Percentiles rank a stretch among this genome's conserved stretches.
These are phyloP conservation scores for Omphalea diandra DNA, from an alignment of 441 rosid genomes.

Conservation along the genomic window DNA sequence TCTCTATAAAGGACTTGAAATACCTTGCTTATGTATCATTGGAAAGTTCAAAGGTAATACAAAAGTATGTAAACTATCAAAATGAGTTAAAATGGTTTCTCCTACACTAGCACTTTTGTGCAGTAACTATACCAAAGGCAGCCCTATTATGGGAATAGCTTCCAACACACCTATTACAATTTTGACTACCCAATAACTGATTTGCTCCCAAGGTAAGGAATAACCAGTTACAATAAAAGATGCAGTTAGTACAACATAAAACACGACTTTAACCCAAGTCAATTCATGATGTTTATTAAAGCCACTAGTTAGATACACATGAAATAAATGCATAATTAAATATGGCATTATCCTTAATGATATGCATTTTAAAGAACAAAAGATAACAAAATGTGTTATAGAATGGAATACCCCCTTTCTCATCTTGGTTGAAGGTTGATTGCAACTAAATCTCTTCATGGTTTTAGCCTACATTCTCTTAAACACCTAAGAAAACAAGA, in stretches of 20 bases:
- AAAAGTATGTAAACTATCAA: neutral
- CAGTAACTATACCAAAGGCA: constrained; percentile 8
- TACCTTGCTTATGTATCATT: too few relatives aligned
- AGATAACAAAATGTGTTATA: too few relatives aligned
- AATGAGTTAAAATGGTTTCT: neutral
- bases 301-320: neutral
- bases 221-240: neutral
- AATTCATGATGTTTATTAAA: neutral
- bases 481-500: too few relatives aligned
- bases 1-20: too few relatives aligned
- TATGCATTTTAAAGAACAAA: too few relatives aligned
- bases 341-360: too few relatives aligned
- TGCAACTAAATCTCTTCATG: too few relatives aligned
- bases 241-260: neutral
- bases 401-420: too few relatives aligned
- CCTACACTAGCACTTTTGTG: neutral
- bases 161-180: neutral
- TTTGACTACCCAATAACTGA: neutral
- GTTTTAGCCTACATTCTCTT: too few relatives aligned
- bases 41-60: neutral
- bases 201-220: constrained; percentile 7
- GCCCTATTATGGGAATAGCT: neutral
- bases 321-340: neutral
- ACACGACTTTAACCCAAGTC: neutral
- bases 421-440: too few relatives aligned